These are phyloP conservation scores for Mortierella claussenii DNA, from an alignment of 192 early-diverging fungal genomes.

Conservation along the genomic window DNA sequence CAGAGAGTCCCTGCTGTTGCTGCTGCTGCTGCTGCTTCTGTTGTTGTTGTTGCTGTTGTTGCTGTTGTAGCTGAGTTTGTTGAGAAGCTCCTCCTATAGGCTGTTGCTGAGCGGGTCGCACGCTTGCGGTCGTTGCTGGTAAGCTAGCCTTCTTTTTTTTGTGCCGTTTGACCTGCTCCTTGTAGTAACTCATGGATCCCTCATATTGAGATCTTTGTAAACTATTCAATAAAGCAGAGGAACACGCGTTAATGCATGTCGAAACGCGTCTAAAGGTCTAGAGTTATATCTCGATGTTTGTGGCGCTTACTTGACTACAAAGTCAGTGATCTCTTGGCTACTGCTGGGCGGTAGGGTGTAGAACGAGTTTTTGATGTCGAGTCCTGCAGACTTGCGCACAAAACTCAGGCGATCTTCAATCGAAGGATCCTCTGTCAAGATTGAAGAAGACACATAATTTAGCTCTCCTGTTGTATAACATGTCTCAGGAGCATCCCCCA, in stretches of 20 bases:
- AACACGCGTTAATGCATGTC: too few relatives aligned
- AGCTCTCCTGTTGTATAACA: background rate
- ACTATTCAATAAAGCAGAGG: too few relatives aligned
- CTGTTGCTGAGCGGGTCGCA: conserved; percentile 28
- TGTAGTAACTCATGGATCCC: conserved; percentile 76
- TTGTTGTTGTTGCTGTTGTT: conserved; percentile 7
- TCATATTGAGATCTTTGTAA: conserved; percentile 76
- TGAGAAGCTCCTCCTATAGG: conserved; percentile 13
- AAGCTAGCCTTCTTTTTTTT: conserved; percentile 77
- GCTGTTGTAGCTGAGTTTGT: too few relatives aligned
- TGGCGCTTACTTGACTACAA: conserved; percentile 67
- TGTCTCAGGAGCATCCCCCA: background rate
- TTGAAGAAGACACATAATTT: background rate
- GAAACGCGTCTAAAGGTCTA: too few relatives aligned
- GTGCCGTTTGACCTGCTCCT: conserved; percentile 76
- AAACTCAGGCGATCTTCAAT: conserved; percentile 76
- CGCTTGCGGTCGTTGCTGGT: conserved; percentile 54
- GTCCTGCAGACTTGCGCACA: conserved; percentile 72
- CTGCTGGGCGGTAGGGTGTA: conserved; percentile 68
- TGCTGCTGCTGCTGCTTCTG: conserved; percentile 22
- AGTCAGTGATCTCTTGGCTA: conserved; percentile 64
- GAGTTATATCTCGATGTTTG: too few relatives aligned
- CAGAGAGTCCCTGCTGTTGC: conserved; percentile 54
- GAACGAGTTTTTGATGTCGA: conserved; percentile 76
- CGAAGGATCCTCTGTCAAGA: conserved; percentile 64